Percentiles rank a stretch among this genome's conserved stretches.
phyloP scores from a whole-genome alignment of 2,329 filamentous ascomycete species.

The Triangularia setosa region DNA sequence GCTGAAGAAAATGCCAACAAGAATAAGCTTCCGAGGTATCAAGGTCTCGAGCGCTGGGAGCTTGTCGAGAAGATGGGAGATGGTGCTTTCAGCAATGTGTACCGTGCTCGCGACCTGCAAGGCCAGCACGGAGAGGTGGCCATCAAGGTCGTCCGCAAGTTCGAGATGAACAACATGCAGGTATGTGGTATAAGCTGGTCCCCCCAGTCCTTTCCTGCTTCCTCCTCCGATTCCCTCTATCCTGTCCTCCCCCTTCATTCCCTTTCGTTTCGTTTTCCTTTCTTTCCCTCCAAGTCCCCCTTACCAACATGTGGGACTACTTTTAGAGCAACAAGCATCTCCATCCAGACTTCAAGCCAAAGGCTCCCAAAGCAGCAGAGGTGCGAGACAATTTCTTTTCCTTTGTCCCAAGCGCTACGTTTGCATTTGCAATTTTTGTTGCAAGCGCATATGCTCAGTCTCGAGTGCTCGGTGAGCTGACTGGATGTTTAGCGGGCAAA shows the following conservation, averaged over 20 bases:
- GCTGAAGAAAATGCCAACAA: conserved; percentile 86
- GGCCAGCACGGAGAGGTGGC: conserved; percentile 76
- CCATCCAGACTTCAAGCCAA: conserved; percentile 88
- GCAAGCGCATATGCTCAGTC: background rate
- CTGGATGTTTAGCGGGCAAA: conserved; percentile 71
- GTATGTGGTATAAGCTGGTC: conserved; percentile 56
- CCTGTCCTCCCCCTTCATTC: conserved; percentile 20
- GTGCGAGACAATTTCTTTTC: conserved; percentile 63
- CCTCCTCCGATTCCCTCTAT: conserved; percentile 30
- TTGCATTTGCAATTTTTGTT: background rate
- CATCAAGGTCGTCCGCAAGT: conserved; percentile 98
- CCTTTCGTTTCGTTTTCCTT: conserved; percentile 25
- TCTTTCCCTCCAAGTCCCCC: conserved; percentile 25
- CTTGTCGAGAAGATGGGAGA: conserved; percentile 97
- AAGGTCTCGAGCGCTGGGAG: conserved; percentile 80
- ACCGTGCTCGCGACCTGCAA: conserved; percentile 73
- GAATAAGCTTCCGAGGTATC: conserved; percentile 81
- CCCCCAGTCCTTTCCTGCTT: conserved; percentile 16
- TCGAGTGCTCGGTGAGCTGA: conserved; percentile 27
- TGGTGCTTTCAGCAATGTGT: conserved; percentile 98
- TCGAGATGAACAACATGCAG: conserved; percentile 98
- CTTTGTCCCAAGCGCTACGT: conserved; percentile 22
- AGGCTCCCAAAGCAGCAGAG: conserved; percentile 93
- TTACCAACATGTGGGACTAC: conserved; percentile 52
- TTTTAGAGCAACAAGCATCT: conserved; percentile 83